Evolutionary conservation across 805 yeast genomes (phyloP), one percentile per base, ranked within the genome.

Genomic region (Saccharomycopsis schoenii): DNA sequence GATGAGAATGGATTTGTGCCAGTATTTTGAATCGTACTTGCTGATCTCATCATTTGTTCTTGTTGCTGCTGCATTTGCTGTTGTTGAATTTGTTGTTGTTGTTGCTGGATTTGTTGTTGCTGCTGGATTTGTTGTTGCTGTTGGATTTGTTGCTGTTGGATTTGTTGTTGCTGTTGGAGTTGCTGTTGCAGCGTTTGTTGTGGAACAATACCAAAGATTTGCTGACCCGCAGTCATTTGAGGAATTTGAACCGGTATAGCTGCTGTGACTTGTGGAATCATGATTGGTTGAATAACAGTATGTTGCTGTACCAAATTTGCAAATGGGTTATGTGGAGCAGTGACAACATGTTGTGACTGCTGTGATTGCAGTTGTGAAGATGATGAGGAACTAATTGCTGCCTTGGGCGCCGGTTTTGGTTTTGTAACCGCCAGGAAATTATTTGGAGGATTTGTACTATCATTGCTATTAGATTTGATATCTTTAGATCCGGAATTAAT

Each of bases 341-440:
- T 12, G 39, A n/a, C 52, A 19, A 37, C 52, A 17, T 3, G 34
- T 29, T 29, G 34, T 29, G 34, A 29, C 34, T 29, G 34, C 6
- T 29, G 75, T 56, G 68, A 68, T 61, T 73, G 75, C 54, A 68
- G 68, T 60, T 73, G 66, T n/a, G 71, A 65, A 69, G 60, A 37
- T n/a, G 71, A 65, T 69, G 60, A 37, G 64, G 60, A 42, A 61
- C 67, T 64, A 68, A 74, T 60, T 71, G 72, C 66, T 67, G 59
- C 42, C 70, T 65, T 43, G 71, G 75, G 57, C 67, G 67, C 61
- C 71, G 75, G 1, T 73, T 72, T 15, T 69, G 69, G 65, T 60
- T 58, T 62, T 61, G 25, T 62, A 58, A 57, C 59, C 65, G 51
- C 55, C 65, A 47, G 52, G 52, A 61, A 29, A 47, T 66, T 64